Conservation (phyloP, 306 rosid genomes). For the Macrotyloma uniflorum region DNA sequence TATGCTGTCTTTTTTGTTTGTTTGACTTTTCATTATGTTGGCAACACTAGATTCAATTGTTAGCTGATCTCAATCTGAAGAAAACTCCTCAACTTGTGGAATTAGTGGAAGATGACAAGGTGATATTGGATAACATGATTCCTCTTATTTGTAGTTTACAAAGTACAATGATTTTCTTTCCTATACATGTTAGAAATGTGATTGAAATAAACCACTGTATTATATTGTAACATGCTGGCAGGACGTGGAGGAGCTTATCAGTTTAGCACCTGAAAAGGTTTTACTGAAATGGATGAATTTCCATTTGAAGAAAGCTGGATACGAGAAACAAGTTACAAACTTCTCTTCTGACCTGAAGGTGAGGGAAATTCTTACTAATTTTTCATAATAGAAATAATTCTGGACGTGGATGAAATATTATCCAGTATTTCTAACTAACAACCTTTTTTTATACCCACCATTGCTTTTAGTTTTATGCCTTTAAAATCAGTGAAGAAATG, state of each 20-base stretch:
- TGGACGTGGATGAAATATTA: slow-evolving; percentile 1
- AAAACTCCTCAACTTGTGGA: slow-evolving; percentile 98
- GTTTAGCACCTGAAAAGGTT: slow-evolving; percentile 93
- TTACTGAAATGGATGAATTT: slow-evolving; percentile 99
- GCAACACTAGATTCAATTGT: slow-evolving; percentile 77
- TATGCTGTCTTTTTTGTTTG: slow-evolving; percentile 27
- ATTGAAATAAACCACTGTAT: slow-evolving; percentile 17
- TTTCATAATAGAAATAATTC: slow-evolving; percentile 3
- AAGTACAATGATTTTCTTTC: slow-evolving; percentile 27
- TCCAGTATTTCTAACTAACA: slow-evolving; percentile 3
- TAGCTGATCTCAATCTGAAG: slow-evolving; percentile 97
- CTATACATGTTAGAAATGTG: slow-evolving; percentile 3
- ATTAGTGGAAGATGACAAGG: slow-evolving; percentile 94
- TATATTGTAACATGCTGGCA: slow-evolving; percentile 42
- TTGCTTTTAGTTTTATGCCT: not conserved
- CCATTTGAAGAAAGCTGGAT: slow-evolving; percentile 93
- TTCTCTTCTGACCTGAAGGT: slow-evolving; percentile 97
- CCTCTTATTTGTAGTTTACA: slow-evolving; percentile 16
- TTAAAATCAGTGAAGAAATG: slow-evolving; percentile 23
- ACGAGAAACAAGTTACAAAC: slow-evolving; percentile 92
- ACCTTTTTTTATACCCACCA: slow-evolving; percentile 3
- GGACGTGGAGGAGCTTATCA: slow-evolving; percentile 98
- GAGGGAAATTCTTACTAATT: slow-evolving; percentile 36
- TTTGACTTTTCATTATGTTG: slow-evolving; percentile 44
- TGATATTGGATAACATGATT: slow-evolving; percentile 40